Base-by-base conservation (phyloP, 129 eudicot genomes). In the Cynara cardunculus region DNA sequence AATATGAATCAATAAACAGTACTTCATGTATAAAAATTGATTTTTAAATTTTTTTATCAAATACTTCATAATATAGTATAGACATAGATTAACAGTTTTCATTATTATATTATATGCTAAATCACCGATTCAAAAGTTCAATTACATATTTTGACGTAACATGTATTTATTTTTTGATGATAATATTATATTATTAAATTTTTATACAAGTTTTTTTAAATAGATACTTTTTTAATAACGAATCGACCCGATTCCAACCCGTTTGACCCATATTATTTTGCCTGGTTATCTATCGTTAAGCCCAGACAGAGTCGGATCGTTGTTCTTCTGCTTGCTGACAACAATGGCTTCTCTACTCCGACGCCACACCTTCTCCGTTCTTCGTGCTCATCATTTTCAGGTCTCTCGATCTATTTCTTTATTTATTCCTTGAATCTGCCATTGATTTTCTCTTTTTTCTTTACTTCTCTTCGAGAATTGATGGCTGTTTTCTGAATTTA, bases 311-410 rank as follows among this genome's bases (percentile, higher is more conserved):
- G 35, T 10, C 53, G 53, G 53, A 41, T 41, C 53, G 53, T 11
- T 41, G 53, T 11, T 41, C 53, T 41, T 11, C 53, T 41, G 53
- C 53, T 41, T 41, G 67, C 37, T 35, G 53, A 24, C 76, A 66
- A 7, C 65, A 25, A 92, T 92, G 97, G 93, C 93, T 61, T 90
- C 87, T 35, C 72, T 90, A 28, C 80, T 82, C 82, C 87, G 87
- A 73, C 90, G 82, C 46, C 30, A 78, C 18, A 18, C 82, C 81
- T 71, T 87, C 65, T 86, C 91, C 30, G 80, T 78, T 11, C 86
- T 90, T 64, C 90, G 92, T 71, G 69, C 89, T 71, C 86, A 84
- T 73, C 78, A 89, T 0, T 89, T 81, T 87, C 89, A 85, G 82
- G 67, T 26, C 25, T 77, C 37, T 30, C 32, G 62, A 39, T 62